These are phyloP conservation scores for Eucalyptus melliodora DNA, from an alignment of 345 rosid species.

Conservation along the genomic window DNA sequence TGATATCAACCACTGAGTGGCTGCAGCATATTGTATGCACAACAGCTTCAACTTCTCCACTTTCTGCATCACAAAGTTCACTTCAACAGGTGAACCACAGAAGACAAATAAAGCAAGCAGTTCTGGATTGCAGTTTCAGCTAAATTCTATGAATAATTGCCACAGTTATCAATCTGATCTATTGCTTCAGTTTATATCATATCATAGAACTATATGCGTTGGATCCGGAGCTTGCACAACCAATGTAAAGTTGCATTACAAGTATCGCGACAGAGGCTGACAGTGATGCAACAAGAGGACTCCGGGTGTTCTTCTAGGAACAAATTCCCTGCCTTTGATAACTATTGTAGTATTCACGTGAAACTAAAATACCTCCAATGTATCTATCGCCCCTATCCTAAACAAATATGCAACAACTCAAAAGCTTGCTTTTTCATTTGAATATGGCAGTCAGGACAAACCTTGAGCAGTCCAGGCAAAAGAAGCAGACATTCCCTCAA, in stretches of 20 bases:
- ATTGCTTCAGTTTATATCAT: neutral
- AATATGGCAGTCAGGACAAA: conserved; percentile 9
- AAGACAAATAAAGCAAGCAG: neutral
- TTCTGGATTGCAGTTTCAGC: neutral
- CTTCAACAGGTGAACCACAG: neutral
- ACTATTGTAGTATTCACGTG: neutral
- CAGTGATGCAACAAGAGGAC: neutral
- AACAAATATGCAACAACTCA: neutral
- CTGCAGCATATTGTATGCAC: conserved; percentile 87
- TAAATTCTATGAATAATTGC: neutral
- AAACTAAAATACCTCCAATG: neutral
- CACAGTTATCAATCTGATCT: neutral
- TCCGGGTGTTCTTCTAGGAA: neutral
- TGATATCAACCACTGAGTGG: conserved; percentile 92
- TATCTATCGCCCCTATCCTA: neutral
- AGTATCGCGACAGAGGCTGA: neutral
- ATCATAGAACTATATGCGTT: neutral
- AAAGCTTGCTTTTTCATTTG: neutral
- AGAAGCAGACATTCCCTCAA: conserved; percentile 93
- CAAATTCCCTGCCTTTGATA: neutral
- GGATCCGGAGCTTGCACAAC: neutral
- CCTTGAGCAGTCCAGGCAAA: conserved; percentile 87
- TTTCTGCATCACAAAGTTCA: conserved; percentile 36
- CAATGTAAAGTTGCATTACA: neutral
- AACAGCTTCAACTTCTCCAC: conserved; percentile 79